These are phyloP conservation scores for Stagonosporopsis cucurbitacearum DNA, from an alignment of 2,329 filamentous ascomycete genomes.

Conservation along the genomic window DNA sequence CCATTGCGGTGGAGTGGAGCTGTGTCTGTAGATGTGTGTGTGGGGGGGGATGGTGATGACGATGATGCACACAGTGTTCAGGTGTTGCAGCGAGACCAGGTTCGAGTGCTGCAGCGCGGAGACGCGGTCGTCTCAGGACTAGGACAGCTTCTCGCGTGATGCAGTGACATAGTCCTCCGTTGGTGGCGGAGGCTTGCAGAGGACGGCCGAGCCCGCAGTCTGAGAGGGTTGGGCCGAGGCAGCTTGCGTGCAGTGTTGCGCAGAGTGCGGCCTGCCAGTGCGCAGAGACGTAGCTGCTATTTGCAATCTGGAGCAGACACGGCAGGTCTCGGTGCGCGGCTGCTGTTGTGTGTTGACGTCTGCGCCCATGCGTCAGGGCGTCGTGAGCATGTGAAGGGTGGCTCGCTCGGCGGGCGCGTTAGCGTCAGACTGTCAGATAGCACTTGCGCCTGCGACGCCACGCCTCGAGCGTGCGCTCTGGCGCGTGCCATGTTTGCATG, in stretches of 20 bases:
- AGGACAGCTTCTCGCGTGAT: background rate
- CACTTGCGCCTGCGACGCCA: background rate
- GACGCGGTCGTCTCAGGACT: background rate
- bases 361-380: background rate
- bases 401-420: slow-evolving; percentile 7
- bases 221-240: background rate
- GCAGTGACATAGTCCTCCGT: slow-evolving; percentile 17
- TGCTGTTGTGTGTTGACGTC: background rate
- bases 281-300: background rate
- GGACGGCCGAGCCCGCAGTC: background rate
- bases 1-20: slow-evolving; percentile 23
- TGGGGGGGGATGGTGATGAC: no score
- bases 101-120: background rate
- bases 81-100: background rate
- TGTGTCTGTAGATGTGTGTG: no score
- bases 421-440: slow-evolving; percentile 6
- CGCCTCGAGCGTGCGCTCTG: no score
- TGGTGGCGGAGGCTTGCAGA: slow-evolving; percentile 11
- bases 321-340: background rate
- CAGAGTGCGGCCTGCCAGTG: no score
- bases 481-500: no score
- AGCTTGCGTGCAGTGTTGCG: background rate
- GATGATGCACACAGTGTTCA: background rate
- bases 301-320: background rate
- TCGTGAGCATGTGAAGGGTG: slow-evolving; percentile 16